Base-by-base conservation (phyloP, 2,329 filamentous ascomycete genomes). In the Aureobasidium sp. region DNA sequence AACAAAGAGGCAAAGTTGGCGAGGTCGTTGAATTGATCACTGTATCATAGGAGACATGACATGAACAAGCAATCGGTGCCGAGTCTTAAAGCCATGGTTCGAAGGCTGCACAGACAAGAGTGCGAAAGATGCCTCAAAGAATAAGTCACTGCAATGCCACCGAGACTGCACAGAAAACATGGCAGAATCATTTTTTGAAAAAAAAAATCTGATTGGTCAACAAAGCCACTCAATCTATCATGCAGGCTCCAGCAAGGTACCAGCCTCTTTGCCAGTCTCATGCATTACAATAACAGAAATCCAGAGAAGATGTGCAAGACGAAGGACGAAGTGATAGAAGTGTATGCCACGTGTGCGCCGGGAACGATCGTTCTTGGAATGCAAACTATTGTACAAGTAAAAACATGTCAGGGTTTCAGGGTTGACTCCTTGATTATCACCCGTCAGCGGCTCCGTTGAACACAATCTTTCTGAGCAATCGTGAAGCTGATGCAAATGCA, bases 1-100 rank as follows among this genome's bases (percentile, higher is more conserved):
- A 37, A 34, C 30, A 48, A 37, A 48, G 30, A 37, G 44, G 30
- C 3, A 48, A 48, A 8, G 22, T 30, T 48, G 35, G 32, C 44
- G 44, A 48, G 22, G 22, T 25, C 21, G 22, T 19, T 19, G 30
- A 25, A 16, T 6, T 12, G 27, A 29, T 6, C 6, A 12, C 12
- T 8, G 16, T 2, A 8, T 7, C 14, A 25, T 17, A 12, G 27
- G 8, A 34, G 19, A 24, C 6, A 4, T 24, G 27, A 14, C 11
- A 27, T 24, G 7, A 21, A 35, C 4, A 19, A 45, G 44, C 21
- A 48, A 17, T 6, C 22, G 14, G 21, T 25, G 30, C n/a, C 22
- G 17, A 48, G 21, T 14, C 1, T 11, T 37, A 3, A n/a, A 19
- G 32, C 14, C 10, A 6, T 10, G 32, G 6, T 12, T n/a, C 16